Percentiles rank a stretch among this genome's conserved stretches.
Conservation (phyloP, 31 red algal species). For the Odonthalia washingtoniensis region DNA sequence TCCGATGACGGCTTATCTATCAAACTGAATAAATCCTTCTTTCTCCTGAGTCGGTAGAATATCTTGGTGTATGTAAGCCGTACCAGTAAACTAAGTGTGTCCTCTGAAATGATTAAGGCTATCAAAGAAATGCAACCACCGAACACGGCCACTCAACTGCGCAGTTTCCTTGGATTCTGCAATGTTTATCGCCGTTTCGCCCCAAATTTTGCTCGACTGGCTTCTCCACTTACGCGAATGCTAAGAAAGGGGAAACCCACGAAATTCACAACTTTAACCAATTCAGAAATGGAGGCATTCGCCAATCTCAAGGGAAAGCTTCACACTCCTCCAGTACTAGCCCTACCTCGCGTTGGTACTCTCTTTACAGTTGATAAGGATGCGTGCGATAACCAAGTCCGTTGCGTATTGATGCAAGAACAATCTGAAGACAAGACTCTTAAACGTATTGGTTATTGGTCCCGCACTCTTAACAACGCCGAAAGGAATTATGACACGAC, state of each 20-base stretch:
- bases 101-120: neutral
- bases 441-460: conserved; percentile 21
- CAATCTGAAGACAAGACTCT: conserved; percentile 10
- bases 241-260: no score
- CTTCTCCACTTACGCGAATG: neutral
- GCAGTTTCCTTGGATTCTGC: conserved; percentile 19
- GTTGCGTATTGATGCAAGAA: conserved; percentile 37
- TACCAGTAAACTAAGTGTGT: neutral
- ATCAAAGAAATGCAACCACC: neutral
- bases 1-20: no score
- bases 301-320: no score
- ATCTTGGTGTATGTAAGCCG: neutral
- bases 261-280: no score
- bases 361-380: conserved; percentile 5
- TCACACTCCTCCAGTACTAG: conserved; percentile 34
- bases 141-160: neutral
- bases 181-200: conserved; percentile 29
- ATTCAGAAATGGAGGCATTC: no score
- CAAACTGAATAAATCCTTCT: no score
- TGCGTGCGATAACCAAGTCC: conserved; percentile 12
- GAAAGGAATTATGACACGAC: no score
- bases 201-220: neutral
- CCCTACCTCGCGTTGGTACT: neutral
- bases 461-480: neutral
- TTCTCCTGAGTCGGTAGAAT: no score